Percentiles rank a stretch among this genome's conserved stretches.
phyloP scores from a whole-genome alignment of 352 stramenopile genomes.

The Pythium rishiriense region DNA sequence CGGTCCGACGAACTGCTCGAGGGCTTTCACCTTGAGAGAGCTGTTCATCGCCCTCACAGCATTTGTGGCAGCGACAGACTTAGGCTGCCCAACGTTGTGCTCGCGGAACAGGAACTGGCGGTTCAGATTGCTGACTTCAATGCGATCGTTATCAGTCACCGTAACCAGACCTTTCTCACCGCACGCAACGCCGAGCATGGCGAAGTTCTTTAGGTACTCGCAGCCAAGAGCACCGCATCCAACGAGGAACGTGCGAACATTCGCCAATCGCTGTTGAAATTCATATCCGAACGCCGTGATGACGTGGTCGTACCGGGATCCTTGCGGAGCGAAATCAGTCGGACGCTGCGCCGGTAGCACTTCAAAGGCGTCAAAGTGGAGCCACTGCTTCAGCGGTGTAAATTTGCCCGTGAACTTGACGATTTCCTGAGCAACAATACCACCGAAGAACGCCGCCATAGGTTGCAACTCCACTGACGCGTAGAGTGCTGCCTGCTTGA shows the following conservation, averaged over 20 bases:
- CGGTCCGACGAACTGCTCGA: slow-evolving; percentile 78
- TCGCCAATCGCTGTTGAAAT: slow-evolving; percentile 65
- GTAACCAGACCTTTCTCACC: slow-evolving; percentile 79
- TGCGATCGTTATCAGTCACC: slow-evolving; percentile 86
- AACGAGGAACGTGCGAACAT: slow-evolving; percentile 81
- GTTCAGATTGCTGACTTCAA: slow-evolving; percentile 89
- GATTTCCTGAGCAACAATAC: slow-evolving; percentile 83
- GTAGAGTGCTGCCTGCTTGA: slow-evolving; percentile 58
- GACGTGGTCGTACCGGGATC: slow-evolving; percentile 80
- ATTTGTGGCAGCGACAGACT: slow-evolving; percentile 78
- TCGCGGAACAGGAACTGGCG: slow-evolving; percentile 86
- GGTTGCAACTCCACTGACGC: slow-evolving; percentile 76
- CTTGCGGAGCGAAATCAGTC: slow-evolving; percentile 50
- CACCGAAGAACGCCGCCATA: slow-evolving; percentile 79
- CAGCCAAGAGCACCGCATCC: slow-evolving; percentile 80
- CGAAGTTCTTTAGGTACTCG: slow-evolving; percentile 89
- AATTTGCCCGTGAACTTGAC: slow-evolving; percentile 90
- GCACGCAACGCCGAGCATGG: slow-evolving; percentile 76
- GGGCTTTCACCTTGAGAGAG: slow-evolving; percentile 74
- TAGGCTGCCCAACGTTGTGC: slow-evolving; percentile 84
- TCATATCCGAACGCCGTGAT: slow-evolving; percentile 70
- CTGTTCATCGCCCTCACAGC: slow-evolving; percentile 77
- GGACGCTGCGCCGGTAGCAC: slow-evolving; percentile 67
- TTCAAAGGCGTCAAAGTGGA: slow-evolving; percentile 84
- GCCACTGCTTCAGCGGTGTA: slow-evolving; percentile 81